Conservation (phyloP, 73 alveolate species). For the Paramecium biaurelia region DNA sequence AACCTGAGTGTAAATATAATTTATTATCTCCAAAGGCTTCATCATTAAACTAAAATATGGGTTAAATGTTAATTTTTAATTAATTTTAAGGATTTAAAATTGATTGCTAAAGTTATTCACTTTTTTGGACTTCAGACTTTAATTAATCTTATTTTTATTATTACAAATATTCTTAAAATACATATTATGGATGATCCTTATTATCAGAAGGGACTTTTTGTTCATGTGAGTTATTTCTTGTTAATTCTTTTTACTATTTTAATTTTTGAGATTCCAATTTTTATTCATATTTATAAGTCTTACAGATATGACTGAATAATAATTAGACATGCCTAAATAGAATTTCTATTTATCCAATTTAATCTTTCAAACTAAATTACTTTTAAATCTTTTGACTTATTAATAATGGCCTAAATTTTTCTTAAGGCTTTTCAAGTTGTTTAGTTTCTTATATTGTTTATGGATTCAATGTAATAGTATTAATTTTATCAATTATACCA, state of each 20-base stretch:
- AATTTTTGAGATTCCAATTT: neutral
- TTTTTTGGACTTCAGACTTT: neutral
- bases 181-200: neutral
- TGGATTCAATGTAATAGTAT: neutral
- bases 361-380: neutral
- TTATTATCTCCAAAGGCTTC: neutral
- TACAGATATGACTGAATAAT: neutral
- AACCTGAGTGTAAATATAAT: neutral
- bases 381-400: neutral
- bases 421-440: neutral
- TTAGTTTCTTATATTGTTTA: neutral
- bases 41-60: neutral
- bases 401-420: neutral
- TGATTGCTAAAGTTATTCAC: neutral
- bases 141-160: neutral
- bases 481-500: neutral
- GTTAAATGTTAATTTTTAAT: neutral
- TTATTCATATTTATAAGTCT: neutral
- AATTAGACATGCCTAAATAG: neutral
- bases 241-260: neutral
- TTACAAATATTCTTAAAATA: neutral
- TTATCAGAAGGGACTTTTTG: neutral
- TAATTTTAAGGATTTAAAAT: neutral
- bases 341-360: neutral
- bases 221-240: neutral